phyloP scores from a whole-genome alignment of 2,329 filamentous ascomycete genomes.

The Apiospora sp. region DNA sequence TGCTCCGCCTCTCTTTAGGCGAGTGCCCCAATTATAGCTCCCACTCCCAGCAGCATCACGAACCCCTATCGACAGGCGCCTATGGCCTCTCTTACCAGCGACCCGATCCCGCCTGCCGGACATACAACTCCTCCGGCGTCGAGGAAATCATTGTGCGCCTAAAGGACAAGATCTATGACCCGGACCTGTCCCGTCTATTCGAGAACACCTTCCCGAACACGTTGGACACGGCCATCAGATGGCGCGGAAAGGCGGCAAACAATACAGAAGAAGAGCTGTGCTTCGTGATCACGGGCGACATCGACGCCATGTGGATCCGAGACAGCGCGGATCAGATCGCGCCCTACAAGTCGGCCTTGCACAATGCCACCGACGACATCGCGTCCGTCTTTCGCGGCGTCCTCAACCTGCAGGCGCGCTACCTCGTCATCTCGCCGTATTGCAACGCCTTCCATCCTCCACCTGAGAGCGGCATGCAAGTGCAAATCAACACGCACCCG shows the following conservation, averaged over 20 bases:
- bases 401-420: slow-evolving; percentile 79
- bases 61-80: slow-evolving; percentile 78
- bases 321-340: slow-evolving; percentile 86
- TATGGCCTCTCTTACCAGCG: slow-evolving; percentile 83
- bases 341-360: slow-evolving; percentile 73
- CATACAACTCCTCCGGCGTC: slow-evolving; percentile 78
- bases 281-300: slow-evolving; percentile 58
- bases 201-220: slow-evolving; percentile 79
- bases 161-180: slow-evolving; percentile 74
- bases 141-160: slow-evolving; percentile 79
- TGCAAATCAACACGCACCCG: slow-evolving; percentile 64
- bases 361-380: slow-evolving; percentile 62
- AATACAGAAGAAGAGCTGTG: slow-evolving; percentile 69
- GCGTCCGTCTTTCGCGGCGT: slow-evolving; percentile 76
- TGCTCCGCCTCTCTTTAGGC: not conserved
- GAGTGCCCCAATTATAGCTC: slow-evolving; percentile 70
- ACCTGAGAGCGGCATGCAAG: slow-evolving; percentile 71
- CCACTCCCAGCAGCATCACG: slow-evolving; percentile 67
- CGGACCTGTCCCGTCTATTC: slow-evolving; percentile 76
- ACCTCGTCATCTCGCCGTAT: slow-evolving; percentile 75
- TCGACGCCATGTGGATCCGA: slow-evolving; percentile 57
- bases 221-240: slow-evolving; percentile 75
- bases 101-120: slow-evolving; percentile 78
- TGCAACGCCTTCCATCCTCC: slow-evolving; percentile 97
- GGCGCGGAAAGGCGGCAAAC: slow-evolving; percentile 67